Percentiles rank a stretch among this genome's conserved stretches.
These are phyloP conservation scores for Durio zibethinus DNA, from an alignment of 345 rosid genomes.

Conservation along the genomic window DNA sequence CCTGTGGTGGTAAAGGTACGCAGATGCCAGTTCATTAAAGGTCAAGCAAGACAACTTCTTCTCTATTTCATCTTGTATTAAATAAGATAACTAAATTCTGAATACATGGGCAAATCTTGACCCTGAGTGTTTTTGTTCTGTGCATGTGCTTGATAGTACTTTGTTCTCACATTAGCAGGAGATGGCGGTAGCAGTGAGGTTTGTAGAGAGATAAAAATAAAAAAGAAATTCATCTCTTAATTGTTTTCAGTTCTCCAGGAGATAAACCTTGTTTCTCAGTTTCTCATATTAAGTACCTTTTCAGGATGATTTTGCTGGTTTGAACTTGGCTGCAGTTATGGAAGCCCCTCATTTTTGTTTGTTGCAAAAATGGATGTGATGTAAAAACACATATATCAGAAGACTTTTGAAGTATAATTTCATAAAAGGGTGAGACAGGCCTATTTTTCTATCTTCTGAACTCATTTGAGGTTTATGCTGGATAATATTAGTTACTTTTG, in stretches of 20 bases:
- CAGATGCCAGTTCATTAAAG: not conserved
- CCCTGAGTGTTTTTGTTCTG: not conserved
- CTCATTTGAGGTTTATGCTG: not conserved
- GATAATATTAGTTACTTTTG: not conserved
- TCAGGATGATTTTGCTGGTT: slow-evolving; percentile 66
- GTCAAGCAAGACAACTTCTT: not conserved
- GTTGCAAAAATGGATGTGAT: slow-evolving; percentile 66
- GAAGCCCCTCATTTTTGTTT: slow-evolving; percentile 63
- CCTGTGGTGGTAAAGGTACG: not conserved
- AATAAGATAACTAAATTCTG: not conserved
- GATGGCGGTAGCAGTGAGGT: not conserved
- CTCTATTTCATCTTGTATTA: too few relatives aligned
- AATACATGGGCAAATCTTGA: not conserved
- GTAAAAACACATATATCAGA: slow-evolving; percentile 59
- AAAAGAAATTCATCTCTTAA: not conserved
- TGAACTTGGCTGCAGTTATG: slow-evolving; percentile 69
- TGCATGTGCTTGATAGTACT: not conserved
- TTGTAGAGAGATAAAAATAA: not conserved
- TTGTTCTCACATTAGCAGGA: not conserved
- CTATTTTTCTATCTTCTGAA: not conserved
- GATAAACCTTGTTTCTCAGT: not conserved
- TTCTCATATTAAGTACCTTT: not conserved
- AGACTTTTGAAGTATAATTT: slow-evolving; percentile 56
- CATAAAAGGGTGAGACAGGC: not conserved
- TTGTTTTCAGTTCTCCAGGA: not conserved